phyloP scores from a whole-genome alignment of 2,329 filamentous ascomycete species.

The Curvularia verruculosa region DNA sequence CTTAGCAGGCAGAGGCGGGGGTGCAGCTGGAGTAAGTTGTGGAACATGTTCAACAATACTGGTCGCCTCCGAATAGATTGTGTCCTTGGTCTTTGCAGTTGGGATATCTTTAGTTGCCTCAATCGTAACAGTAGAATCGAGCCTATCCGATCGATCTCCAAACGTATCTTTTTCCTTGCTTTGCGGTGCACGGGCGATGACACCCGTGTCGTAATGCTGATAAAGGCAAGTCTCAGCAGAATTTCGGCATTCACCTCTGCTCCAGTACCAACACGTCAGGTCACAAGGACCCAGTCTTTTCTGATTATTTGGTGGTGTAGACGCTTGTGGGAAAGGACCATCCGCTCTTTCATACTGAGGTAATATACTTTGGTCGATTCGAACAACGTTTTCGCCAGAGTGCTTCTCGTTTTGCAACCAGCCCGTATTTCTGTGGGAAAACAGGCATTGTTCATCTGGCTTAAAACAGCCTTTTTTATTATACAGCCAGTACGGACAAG shows the following conservation, averaged over 20 bases:
- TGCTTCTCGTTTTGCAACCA: conserved; percentile 7
- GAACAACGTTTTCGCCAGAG: background rate
- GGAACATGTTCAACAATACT: background rate
- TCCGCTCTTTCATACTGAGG: background rate
- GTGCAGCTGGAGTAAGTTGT: background rate
- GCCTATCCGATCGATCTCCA: background rate
- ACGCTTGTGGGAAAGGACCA: background rate
- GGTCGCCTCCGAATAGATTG: background rate
- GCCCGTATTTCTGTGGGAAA: conserved; percentile 43
- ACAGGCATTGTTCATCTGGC: conserved; percentile 30
- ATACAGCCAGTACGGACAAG: conserved; percentile 37
- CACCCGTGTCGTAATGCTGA: conserved; percentile 25
- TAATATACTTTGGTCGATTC: conserved; percentile 17
- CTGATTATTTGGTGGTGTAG: background rate
- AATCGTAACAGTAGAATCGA: background rate
- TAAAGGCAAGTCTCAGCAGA: conserved; percentile 16
- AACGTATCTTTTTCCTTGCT: conserved; percentile 11
- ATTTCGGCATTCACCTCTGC: conserved; percentile 10
- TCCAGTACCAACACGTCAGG: conserved; percentile 36
- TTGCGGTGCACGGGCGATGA: background rate
- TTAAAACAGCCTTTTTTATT: conserved; percentile 24
- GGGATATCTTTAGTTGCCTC: background rate
- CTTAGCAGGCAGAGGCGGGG: conserved; percentile 3
- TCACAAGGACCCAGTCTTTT: background rate
- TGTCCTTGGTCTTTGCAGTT: background rate